A percentile compares a stretch with the other conserved stretches of the same genome.
phyloP scores from a whole-genome alignment of 345 rosid species.

The Sapria himalayana region DNA sequence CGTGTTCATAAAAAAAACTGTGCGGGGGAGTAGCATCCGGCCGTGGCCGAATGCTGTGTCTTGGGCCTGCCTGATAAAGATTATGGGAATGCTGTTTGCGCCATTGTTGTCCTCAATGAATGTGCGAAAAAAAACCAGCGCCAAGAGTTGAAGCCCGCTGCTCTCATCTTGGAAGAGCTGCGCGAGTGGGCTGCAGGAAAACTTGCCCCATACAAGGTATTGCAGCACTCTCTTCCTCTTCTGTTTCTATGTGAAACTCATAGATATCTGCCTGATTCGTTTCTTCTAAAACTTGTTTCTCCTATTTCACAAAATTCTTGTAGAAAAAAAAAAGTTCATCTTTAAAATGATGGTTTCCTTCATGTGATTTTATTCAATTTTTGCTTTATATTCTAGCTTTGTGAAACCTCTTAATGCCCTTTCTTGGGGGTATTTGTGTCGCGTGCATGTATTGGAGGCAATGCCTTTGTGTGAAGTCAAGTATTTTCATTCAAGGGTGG shows the following conservation, averaged over 20 bases:
- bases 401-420: too few relatives aligned
- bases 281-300: neutral
- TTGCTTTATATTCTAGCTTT: neutral
- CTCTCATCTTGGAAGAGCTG: conserved; percentile 58
- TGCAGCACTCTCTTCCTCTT: neutral
- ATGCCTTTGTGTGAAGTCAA: too few relatives aligned
- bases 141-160: conserved; percentile 28
- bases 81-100: conserved; percentile 65
- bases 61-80: conserved; percentile 78
- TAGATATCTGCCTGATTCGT: neutral
- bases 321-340: neutral
- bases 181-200: conserved; percentile 71
- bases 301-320: neutral
- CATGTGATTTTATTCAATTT: neutral
- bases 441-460: neutral
- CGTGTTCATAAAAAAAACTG: too few relatives aligned
- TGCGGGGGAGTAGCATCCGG: conserved; percentile 47
- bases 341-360: neutral
- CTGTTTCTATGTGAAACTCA: too few relatives aligned
- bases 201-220: conserved; percentile 98
- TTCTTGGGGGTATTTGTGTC: too few relatives aligned
- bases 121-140: conserved; percentile 25
- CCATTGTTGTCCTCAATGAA: conserved; percentile 41
- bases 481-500: too few relatives aligned
- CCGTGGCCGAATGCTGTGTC: conserved; percentile 69